Base-by-base conservation (phyloP, 2,329 filamentous ascomycete species). In the Rutstroemia sp. region DNA sequence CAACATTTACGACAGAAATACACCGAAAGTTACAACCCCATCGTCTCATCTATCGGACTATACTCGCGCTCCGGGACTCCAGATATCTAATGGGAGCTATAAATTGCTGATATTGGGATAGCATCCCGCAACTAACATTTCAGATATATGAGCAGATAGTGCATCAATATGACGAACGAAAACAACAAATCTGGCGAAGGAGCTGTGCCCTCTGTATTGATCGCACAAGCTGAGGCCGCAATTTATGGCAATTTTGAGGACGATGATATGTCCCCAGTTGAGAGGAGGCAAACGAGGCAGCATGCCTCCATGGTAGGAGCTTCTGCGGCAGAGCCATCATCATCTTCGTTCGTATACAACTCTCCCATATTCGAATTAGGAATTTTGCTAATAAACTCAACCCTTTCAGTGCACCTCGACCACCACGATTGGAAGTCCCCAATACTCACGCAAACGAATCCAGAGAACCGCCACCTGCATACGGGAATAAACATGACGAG, bases 401-500 rank as follows among this genome's bases (percentile, higher is more conserved):
- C 9, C 3, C 38, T n/a, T 17, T 16, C 40, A 56, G 54, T 36
- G 19, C 27, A 21, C 39, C 36, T 34, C 34, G 4, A 34, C 25
- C 34, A n/a, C 38, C 36, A 17, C 54, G 64, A 44, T 54, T 64
- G 21, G 55, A 56, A 27, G 56, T 66, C 14, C 63, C 63, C 16
- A 59, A 63, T 42, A 61, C 59, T 6, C 50, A 62, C 2, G 44
- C 50, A 14, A 27, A 49, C 19, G 56, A 62, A 19, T 38, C 51
- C 16, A 40, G 54, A 30, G 65, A 67, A 47, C 61, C 63, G 16
- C 79, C 78, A 21, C 82, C 81, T 2, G 77, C 81, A 0, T 87
- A 86, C 63, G 83, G 82, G 62, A 78, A 81, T 19, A 70, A 73
- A 14, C 76, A 76, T 54, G 75, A 82, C 60, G 75, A 80, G 54